Conservation (phyloP, 495 filamentous ascomycete genomes). For the Daldinia decipiens region DNA sequence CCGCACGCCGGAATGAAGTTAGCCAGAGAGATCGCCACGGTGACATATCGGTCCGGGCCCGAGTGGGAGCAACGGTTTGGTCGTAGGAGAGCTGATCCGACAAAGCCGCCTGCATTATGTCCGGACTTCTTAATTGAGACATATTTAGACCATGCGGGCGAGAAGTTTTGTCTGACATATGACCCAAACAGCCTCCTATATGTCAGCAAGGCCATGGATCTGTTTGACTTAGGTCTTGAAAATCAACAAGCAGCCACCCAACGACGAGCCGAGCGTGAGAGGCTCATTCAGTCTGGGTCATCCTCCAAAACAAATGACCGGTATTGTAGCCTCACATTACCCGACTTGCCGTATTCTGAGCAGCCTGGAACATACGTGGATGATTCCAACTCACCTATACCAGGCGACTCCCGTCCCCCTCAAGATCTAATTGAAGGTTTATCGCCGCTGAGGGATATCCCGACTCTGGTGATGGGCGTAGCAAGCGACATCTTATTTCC, state of each 20-base stretch:
- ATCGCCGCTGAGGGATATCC: constrained; percentile 73
- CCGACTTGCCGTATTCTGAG: constrained; percentile 86
- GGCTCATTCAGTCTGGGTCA: constrained; percentile 45
- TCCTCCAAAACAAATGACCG: constrained; percentile 47
- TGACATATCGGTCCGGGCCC: constrained; percentile 95
- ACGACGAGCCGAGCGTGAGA: constrained; percentile 52
- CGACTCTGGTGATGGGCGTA: constrained; percentile 89
- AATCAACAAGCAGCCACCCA: constrained; percentile 63
- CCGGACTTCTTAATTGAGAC: constrained; percentile 98
- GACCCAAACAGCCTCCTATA: constrained; percentile 97
- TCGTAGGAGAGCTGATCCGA: constrained; percentile 83
- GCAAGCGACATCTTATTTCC: constrained; percentile 97
- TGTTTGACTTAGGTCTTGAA: constrained; percentile 87
- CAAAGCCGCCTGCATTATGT: constrained; percentile 88
- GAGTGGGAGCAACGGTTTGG: constrained; percentile 99
- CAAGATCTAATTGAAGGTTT: constrained; percentile 83
- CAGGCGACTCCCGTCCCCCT: constrained; percentile 62
- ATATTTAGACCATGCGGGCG: constrained; percentile 96
- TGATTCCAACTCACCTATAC: constrained; percentile 36
- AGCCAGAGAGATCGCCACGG: constrained; percentile 94
- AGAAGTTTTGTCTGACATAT: constrained; percentile 99
- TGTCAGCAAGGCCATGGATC: constrained; percentile 98
- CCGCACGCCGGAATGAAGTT: constrained; percentile 98
- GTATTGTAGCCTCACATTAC: constrained; percentile 84
- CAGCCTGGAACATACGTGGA: constrained; percentile 53